These are phyloP conservation scores for Candida methanosorbosa DNA, from an alignment of 805 yeast species.

Conservation along the genomic window DNA sequence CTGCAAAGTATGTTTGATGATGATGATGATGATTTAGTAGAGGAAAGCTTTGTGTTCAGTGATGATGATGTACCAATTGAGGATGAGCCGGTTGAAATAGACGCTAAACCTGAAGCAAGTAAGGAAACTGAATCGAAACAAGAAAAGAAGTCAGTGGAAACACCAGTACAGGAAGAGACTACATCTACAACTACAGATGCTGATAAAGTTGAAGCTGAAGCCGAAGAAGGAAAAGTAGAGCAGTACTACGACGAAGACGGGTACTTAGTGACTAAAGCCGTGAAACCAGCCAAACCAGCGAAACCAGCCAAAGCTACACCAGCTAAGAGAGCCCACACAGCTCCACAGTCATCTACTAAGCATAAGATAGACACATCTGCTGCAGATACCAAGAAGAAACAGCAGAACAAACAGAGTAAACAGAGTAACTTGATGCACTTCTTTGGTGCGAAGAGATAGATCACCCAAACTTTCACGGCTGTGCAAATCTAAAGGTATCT, in stretches of 20 bases:
- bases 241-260: constrained; percentile 24
- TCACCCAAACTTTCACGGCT: too few relatives aligned
- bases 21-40: constrained; percentile 11
- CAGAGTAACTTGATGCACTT: constrained; percentile 24
- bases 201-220: constrained; percentile 1
- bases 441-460: constrained; percentile 16
- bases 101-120: neutral
- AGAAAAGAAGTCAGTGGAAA: too few relatives aligned
- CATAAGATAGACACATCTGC: neutral
- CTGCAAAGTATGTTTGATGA: constrained; percentile 16
- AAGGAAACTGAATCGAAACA: neutral
- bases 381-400: constrained; percentile 2
- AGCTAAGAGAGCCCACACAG: constrained; percentile 3
- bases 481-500: too few relatives aligned
- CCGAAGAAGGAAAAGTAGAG: constrained; percentile 4
- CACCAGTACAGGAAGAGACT: neutral
- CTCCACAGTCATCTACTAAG: constrained; percentile 2
- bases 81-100: neutral
- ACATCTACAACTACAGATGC: neutral
- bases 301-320: constrained; percentile 6
- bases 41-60: constrained; percentile 2
- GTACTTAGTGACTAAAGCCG: constrained; percentile 14
- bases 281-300: constrained; percentile 3
- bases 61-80: constrained; percentile 1
- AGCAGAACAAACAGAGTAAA: constrained; percentile 16